A percentile compares a stretch with the other conserved stretches of the same genome.
phyloP scores from a whole-genome alignment of 345 rosid genomes.

The Euphorbia peplus region DNA sequence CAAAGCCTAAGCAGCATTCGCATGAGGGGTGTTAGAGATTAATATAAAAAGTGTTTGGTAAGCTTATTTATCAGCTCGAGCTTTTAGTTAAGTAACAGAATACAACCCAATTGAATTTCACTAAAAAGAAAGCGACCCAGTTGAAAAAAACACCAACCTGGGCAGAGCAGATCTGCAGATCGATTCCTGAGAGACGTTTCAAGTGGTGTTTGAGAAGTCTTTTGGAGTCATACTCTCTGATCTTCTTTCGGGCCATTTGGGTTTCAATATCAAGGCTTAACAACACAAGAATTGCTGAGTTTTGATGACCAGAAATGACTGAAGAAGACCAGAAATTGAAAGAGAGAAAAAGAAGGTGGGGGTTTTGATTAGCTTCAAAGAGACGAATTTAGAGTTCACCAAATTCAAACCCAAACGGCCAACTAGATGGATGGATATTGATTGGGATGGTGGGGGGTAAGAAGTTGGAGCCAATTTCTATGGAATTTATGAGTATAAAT shows the following conservation, averaged over 20 bases:
- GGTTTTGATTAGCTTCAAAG: constrained; percentile 2
- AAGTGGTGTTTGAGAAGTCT: constrained; percentile 68
- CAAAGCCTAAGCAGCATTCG: too few relatives aligned
- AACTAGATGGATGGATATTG: background rate
- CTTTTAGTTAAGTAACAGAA: too few relatives aligned
- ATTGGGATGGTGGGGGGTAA: background rate
- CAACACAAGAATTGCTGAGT: background rate
- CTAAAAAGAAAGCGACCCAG: background rate
- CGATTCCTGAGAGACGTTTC: constrained; percentile 58
- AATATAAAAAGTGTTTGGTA: too few relatives aligned
- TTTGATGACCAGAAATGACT: background rate
- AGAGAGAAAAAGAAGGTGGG: background rate
- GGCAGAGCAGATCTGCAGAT: constrained; percentile 70
- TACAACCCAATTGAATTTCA: background rate
- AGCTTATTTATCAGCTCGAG: too few relatives aligned
- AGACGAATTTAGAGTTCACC: background rate
- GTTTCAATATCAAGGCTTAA: background rate
- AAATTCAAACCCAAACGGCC: background rate
- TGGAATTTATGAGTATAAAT: background rate
- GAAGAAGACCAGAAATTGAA: background rate
- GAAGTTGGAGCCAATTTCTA: constrained; percentile 6
- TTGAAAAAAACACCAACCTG: constrained; percentile 36
- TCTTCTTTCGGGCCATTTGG: constrained; percentile 83
- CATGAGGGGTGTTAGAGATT: too few relatives aligned
- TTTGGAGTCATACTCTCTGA: constrained; percentile 85